Evolutionary conservation across 139 green algal species (phyloP), one percentile per base, ranked within the genome.

Genomic region (Chlamydomonas schloesseri): DNA sequence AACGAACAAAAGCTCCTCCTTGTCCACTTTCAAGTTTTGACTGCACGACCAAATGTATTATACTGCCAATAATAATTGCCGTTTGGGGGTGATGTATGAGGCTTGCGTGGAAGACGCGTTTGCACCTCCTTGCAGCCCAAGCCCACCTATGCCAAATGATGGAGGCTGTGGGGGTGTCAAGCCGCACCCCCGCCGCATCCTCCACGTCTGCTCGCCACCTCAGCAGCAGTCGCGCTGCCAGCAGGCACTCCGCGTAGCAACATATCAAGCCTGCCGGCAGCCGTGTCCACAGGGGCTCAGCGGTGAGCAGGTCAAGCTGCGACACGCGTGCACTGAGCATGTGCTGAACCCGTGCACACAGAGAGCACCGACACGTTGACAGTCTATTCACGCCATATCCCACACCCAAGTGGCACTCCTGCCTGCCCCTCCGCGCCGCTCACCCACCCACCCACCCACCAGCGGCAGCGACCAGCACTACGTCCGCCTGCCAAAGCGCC

Each of bases 161-260:
- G 4, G 20, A 28, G 1, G 76, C 76, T 13, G 76, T 83, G 21
- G 72, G 36, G 1, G 28, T 29, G 60, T 83, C 76, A 37, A 83
- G 76, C 58, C 36, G 26, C 36, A 26, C 18, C 20, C 74, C 74
- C 57, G 53, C 31, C 33, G 33, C 55, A 14, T 82, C 74, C 33
- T 5, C 37, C 60, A 8, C 14, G 36, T 83, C 76, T 11, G 13
- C 28, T 13, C 3, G 14, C 60, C 28, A 33, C 36, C 37, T 13
- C 14, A 2, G 11, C 36, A 53, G 2, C 58, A 83, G 76, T 3
- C 37, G 60, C 20, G 37, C 36, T 13, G 23, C 26, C 60, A 83
- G 76, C 76, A 72, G 60, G 60, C 58, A 72, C 76, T 83, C 76
- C 14, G 76, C 36, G 28, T 57, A 83, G 37, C 60, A 72, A 28